Evolutionary conservation across 805 yeast species (phyloP).

Genomic region (Metschnikowia lunata): DNA sequence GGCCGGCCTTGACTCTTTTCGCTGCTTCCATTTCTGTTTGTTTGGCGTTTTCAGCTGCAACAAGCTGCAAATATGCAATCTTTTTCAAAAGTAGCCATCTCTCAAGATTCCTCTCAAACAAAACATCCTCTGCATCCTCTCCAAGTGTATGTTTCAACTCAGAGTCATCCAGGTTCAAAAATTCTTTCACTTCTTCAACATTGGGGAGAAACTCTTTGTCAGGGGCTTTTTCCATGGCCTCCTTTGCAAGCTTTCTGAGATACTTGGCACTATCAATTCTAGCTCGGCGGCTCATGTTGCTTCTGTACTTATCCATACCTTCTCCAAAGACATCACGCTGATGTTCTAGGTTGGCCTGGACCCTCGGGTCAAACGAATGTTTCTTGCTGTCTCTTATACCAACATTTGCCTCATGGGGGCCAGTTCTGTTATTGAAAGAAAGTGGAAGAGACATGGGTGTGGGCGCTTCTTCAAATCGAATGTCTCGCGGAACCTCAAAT

Average conservation of each 20-base stretch:
- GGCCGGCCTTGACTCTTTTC: slow-evolving; percentile 34
- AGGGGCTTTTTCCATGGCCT: slow-evolving; percentile 37
- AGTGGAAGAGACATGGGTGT: slow-evolving; percentile 36
- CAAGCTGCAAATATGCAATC: slow-evolving; percentile 63
- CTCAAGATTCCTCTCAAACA: slow-evolving; percentile 46
- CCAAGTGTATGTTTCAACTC: slow-evolving; percentile 33
- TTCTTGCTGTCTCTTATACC: slow-evolving; percentile 84
- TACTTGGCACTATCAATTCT: slow-evolving; percentile 52
- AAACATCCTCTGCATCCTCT: slow-evolving; percentile 35
- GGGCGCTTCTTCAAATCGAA: slow-evolving; percentile 20
- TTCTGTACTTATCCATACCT: slow-evolving; percentile 63
- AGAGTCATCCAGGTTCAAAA: slow-evolving; percentile 45
- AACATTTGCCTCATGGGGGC: slow-evolving; percentile 62
- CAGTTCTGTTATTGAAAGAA: slow-evolving; percentile 88
- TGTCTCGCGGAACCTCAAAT: slow-evolving; percentile 21
- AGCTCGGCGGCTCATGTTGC: slow-evolving; percentile 42
- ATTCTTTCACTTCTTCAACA: slow-evolving; percentile 51
- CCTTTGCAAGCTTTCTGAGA: slow-evolving; percentile 52
- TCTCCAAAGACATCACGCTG: slow-evolving; percentile 69
- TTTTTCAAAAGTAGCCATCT: slow-evolving; percentile 72
- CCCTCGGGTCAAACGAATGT: slow-evolving; percentile 76
- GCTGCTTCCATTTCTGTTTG: slow-evolving; percentile 37
- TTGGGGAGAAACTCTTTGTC: slow-evolving; percentile 47
- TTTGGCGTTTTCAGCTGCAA: slow-evolving; percentile 48
- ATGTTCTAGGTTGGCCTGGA: slow-evolving; percentile 63